phyloP scores from a whole-genome alignment of 257 asterid genomes.

The Solanum peruvianum region DNA sequence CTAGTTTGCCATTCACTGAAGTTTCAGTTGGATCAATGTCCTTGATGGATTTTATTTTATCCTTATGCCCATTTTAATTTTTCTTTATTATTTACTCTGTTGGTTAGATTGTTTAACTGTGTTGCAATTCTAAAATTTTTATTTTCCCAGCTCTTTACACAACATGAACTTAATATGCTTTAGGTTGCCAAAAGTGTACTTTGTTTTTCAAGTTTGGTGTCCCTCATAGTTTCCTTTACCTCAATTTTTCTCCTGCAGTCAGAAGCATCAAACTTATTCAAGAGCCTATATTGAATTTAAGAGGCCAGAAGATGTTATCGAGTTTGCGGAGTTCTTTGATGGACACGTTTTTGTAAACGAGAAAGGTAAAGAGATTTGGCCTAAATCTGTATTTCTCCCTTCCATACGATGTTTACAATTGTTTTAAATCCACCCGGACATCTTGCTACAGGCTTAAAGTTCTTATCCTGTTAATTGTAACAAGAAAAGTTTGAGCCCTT shows the following conservation, averaged over 20 bases:
- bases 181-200: neutral
- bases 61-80: neutral
- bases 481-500: neutral
- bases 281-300: constrained; percentile 79
- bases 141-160: neutral
- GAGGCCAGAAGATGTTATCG: constrained; percentile 75
- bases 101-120: neutral
- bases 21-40: neutral
- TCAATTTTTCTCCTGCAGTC: constrained; percentile 47
- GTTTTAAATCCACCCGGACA: neutral
- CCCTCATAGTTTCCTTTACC: neutral
- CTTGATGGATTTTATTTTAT: neutral
- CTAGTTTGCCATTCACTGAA: neutral
- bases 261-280: constrained; percentile 47
- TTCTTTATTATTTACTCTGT: neutral
- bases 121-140: neutral
- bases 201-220: neutral
- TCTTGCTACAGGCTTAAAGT: neutral
- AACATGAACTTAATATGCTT: neutral
- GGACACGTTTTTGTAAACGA: constrained; percentile 95
- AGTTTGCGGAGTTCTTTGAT: constrained; percentile 82
- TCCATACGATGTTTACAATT: neutral
- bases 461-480: neutral
- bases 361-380: constrained; percentile 45
- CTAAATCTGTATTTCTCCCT: neutral